A percentile compares a stretch with the other conserved stretches of the same genome.
Conservation (phyloP, 2,329 filamentous ascomycete species). For the Ceratocystis papillata region DNA sequence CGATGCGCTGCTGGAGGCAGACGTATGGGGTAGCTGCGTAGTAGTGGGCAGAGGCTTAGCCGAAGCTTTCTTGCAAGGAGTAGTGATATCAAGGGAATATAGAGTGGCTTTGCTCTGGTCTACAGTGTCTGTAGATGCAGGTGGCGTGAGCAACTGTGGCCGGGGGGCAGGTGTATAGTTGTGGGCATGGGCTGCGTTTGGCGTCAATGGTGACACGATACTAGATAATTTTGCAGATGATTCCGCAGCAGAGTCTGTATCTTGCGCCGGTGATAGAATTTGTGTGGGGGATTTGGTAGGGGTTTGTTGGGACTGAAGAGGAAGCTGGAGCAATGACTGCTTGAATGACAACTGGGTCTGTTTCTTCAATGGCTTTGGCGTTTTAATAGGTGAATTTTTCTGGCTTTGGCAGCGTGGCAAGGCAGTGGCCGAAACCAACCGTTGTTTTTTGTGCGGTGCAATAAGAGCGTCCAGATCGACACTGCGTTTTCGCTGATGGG, state of each 20-base stretch:
- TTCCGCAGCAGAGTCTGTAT: neutral
- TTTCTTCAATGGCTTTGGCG: neutral
- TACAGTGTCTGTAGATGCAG: neutral
- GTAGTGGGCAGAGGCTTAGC: neutral
- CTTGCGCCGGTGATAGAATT: neutral
- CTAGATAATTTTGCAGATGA: neutral
- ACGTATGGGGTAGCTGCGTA: constrained; percentile 6
- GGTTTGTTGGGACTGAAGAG: neutral
- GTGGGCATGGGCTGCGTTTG: neutral
- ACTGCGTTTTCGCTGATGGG: constrained; percentile 19
- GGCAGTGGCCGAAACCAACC: neutral
- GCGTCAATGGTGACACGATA: neutral
- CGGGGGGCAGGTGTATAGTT: neutral
- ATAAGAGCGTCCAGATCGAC: constrained; percentile 20
- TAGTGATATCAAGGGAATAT: neutral
- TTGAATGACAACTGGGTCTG: constrained; percentile 2
- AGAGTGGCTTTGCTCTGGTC: neutral
- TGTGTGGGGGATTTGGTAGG: neutral
- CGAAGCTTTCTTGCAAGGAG: constrained; percentile 11
- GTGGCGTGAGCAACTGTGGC: constrained; percentile 5
- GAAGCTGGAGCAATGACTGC: constrained; percentile 6
- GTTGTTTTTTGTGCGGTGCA: constrained; percentile 17
- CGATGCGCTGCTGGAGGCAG: neutral
- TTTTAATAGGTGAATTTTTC: neutral
- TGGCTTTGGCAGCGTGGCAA: neutral